Conservation (phyloP, 768 basidiomycete species). For the Serpula lacrymans region DNA sequence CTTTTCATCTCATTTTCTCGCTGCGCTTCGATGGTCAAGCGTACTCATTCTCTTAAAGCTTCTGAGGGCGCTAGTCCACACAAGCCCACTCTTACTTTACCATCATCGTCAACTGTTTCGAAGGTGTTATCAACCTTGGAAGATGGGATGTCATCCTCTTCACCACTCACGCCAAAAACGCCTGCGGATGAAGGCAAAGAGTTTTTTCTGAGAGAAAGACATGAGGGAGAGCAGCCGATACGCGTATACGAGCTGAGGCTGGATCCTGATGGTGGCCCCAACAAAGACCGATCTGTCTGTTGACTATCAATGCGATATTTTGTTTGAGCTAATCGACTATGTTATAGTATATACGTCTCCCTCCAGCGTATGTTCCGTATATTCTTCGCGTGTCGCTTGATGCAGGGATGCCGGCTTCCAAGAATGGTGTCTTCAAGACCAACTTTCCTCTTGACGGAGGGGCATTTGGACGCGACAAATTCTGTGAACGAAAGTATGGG, state of each 20-base stretch:
- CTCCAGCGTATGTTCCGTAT: slow-evolving; percentile 86
- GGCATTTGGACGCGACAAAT: slow-evolving; percentile 69
- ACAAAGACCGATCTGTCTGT: slow-evolving; percentile 78
- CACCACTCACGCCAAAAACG: slow-evolving; percentile 68
- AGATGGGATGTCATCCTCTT: too few species aligned
- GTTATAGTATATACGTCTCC: slow-evolving; percentile 88
- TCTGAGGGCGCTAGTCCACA: neutral
- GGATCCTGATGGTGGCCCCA: slow-evolving; percentile 88
- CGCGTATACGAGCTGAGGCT: slow-evolving; percentile 84
- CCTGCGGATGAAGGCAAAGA: slow-evolving; percentile 91
- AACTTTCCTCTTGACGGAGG: slow-evolving; percentile 97
- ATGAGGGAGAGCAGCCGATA: slow-evolving; percentile 58
- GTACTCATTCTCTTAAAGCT: neutral
- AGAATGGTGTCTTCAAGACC: slow-evolving; percentile 90
- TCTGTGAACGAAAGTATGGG: slow-evolving; percentile 72
- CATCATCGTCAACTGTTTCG: too few species aligned
- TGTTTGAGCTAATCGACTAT: slow-evolving; percentile 8
- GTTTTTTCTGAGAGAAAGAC: slow-evolving; percentile 67
- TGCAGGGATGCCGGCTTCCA: slow-evolving; percentile 87
- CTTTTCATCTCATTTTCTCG: neutral
- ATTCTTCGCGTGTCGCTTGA: slow-evolving; percentile 88
- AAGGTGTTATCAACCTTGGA: too few species aligned
- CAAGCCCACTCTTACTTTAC: slow-evolving; percentile 13
- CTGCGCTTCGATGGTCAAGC: slow-evolving; percentile 11
- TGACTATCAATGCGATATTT: neutral